Evolutionary conservation across 2,329 filamentous ascomycete species (phyloP), one percentile per base, ranked within the genome.

Genomic region (Ophiostoma quercus): DNA sequence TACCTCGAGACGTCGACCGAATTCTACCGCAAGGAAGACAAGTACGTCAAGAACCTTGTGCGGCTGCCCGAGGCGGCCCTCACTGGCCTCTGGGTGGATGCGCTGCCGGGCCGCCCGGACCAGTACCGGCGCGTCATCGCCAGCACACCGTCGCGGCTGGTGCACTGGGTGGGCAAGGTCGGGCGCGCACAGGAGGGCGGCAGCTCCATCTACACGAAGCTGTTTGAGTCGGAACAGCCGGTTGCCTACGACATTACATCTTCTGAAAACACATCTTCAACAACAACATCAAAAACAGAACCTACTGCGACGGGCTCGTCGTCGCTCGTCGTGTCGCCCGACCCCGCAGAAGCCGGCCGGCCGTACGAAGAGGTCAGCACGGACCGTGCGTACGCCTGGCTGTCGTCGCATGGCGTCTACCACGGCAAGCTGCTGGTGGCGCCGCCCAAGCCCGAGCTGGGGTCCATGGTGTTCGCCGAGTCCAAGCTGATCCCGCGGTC

Each of bases 1-100:
- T 98, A 92, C 76, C 94, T 99, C 76, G 95, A 99, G 79, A 93
- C 93, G 3, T 91, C 92, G 16, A 93, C 90, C 67, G 95, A 98
- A 78, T 97, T 97, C 80, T 98, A 97, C 80, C 87, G 92, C 74
- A 91, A 94, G 77, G 94, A 98, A 79, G 95, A 99, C 78, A 93
- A 92, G 79, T 97, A 96, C 78, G 80, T 96, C 71, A 94, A 94
- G 78, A 86, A 85, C 47, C 85, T 99, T 25, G 93, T 94, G 78
- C 94, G 90, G 77, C 85, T 93, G 8, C 87, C 90, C 1, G 93
- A 97, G 78, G 92, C 90, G 0, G 68, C 94, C 0, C 86, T 98
- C 47, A 92, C 91, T 0, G 95, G 95, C 1, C 77, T 98, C 19
- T 97, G 92, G 88, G 90, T 90, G 11, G 94, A 98, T 75, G 83